These are phyloP conservation scores for Fusarium robinianum DNA, from an alignment of 2,329 filamentous ascomycete species.

Conservation along the genomic window DNA sequence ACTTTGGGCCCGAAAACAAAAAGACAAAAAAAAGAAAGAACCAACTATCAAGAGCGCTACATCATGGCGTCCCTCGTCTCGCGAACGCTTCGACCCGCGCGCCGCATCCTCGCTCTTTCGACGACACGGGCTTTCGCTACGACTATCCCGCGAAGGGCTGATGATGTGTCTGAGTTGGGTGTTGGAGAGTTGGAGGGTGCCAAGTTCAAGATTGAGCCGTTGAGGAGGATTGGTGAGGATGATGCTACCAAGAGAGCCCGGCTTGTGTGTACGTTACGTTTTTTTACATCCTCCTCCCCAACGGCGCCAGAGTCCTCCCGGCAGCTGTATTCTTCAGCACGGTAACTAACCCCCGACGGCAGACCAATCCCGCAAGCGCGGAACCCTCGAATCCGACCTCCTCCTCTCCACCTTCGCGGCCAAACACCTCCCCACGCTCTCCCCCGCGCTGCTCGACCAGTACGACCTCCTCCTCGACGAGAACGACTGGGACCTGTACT, in stretches of 20 bases:
- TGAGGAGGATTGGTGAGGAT: slow-evolving; percentile 83
- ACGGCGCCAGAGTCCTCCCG: slow-evolving; percentile 1
- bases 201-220: slow-evolving; percentile 86
- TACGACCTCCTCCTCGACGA: slow-evolving; percentile 96
- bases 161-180: slow-evolving; percentile 60
- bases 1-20: too few species aligned
- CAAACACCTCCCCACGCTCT: slow-evolving; percentile 75
- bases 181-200: slow-evolving; percentile 89
- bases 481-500: slow-evolving; percentile 99
- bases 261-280: slow-evolving; percentile 71
- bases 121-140: slow-evolving; percentile 30
- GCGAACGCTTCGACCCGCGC: slow-evolving; percentile 28
- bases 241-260: slow-evolving; percentile 84
- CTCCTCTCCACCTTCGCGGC: slow-evolving; percentile 95
- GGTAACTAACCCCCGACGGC: slow-evolving; percentile 3
- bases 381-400: slow-evolving; percentile 93
- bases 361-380: slow-evolving; percentile 98
- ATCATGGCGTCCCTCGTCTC: slow-evolving; percentile 32
- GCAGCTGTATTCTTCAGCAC: not conserved
- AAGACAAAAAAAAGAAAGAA: too few species aligned
- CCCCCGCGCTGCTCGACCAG: slow-evolving; percentile 70
- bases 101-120: slow-evolving; percentile 26
- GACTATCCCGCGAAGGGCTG: slow-evolving; percentile 25
- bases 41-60: too few species aligned
- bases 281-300: slow-evolving; percentile 19